Evolutionary conservation across 2,329 filamentous ascomycete genomes (phyloP).

Genomic region (Sporothrix pseudoabietina): DNA sequence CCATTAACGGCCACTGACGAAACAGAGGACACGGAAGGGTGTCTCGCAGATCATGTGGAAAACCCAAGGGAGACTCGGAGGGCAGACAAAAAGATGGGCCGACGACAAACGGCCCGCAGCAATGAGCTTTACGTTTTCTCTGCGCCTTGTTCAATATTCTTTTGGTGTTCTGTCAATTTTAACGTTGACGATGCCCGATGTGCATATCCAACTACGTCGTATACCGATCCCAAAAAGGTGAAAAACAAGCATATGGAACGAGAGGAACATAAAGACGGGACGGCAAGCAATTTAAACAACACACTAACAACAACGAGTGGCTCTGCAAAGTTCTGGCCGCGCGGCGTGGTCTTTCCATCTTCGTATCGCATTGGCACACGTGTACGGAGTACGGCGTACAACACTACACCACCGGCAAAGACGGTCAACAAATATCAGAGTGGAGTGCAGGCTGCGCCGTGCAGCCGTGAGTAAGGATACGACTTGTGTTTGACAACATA

Average conservation of each 20-base stretch:
- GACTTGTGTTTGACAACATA: not conserved
- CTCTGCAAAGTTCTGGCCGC: not conserved
- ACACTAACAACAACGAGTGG: not conserved
- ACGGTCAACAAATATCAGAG: not conserved
- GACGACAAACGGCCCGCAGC: not conserved
- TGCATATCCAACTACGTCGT: not conserved
- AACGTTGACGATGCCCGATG: not conserved
- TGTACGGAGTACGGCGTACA: not conserved
- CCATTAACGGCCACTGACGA: not conserved
- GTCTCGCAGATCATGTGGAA: constrained; percentile 14
- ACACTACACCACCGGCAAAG: not conserved
- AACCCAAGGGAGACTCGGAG: not conserved
- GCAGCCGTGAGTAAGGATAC: not conserved
- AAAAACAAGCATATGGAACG: not conserved
- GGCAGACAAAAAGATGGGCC: not conserved
- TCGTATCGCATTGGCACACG: constrained; percentile 8
- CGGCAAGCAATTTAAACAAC: not conserved
- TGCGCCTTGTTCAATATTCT: not conserved
- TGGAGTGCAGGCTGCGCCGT: not conserved
- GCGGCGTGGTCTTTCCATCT: not conserved
- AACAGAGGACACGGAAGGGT: not conserved
- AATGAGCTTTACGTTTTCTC: not conserved
- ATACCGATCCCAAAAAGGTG: not conserved
- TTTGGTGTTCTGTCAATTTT: not conserved
- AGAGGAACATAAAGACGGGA: not conserved